Evolutionary conservation across 2,329 filamentous ascomycete genomes (phyloP), one percentile per base, ranked within the genome.

Genomic region (Ophiobolus disseminans): DNA sequence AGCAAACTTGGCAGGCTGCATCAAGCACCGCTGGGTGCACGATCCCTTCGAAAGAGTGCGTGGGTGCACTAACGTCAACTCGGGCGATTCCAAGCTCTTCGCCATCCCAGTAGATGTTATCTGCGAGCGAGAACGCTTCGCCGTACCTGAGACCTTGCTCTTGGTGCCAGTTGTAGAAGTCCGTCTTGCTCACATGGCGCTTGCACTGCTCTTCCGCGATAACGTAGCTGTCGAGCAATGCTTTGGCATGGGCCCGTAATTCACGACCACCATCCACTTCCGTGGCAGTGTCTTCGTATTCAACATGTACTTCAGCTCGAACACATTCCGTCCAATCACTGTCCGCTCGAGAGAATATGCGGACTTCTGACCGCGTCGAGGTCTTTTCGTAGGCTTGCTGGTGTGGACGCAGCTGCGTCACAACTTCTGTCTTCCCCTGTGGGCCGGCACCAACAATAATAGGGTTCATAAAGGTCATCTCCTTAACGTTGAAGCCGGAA

Each of bases 1-100:
- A 44, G 25, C 47, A 46, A 3, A 50, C 8, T 11, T 55, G 51
- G 2, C 40, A 19, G 28, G 19, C 17, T n/a, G 30, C 26, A 22
- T 52, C 49, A 19, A 52, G 35, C 5, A 48, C 40, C 7, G 44
- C 30, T 5, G 49, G 49, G 45, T 52, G 49, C 3, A 48, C 49
- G 10, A 52, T 13, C 4, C 44, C 49, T 14, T 40, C 19, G 20
- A 36, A 48, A 2, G 13, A 21, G 3, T 35, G 26, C 4, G 16
- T 10, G 22, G 35, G 11, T 16, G n/a, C 11, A n/a, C n/a, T n/a
- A n/a, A n/a, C n/a, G 13, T 17, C 13, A 20, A 52, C 40, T 3
- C 21, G 30, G 3, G 44, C 44, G n/a, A 48, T 14, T 6, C 22
- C 23, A n/a, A 32, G 9, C 7, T 45, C 38, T 13, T 21, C 32